phyloP scores from a whole-genome alignment of 768 basidiomycete genomes.

The Pisolithus marmoratus region DNA sequence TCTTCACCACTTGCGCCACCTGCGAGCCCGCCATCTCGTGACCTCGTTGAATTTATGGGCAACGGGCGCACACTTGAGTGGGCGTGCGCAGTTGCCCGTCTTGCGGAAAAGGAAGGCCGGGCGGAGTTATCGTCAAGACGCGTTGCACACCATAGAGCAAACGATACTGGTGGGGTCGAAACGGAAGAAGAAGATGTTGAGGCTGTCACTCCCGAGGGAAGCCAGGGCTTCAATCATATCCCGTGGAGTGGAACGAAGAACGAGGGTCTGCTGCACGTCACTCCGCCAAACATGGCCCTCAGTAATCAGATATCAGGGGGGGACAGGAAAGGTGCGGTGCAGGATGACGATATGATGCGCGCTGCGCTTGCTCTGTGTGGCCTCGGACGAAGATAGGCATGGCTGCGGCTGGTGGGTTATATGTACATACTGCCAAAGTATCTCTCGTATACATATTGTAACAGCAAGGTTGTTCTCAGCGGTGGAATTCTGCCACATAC shows the following conservation, averaged over 20 bases:
- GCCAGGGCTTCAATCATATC: slow-evolving; percentile 37
- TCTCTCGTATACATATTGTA: too few species aligned
- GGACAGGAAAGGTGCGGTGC: slow-evolving; percentile 16
- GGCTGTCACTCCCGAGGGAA: slow-evolving; percentile 58
- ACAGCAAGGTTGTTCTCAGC: too few species aligned
- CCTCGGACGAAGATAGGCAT: slow-evolving; percentile 26
- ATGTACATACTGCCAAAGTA: neutral
- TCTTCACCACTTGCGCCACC: slow-evolving; percentile 41
- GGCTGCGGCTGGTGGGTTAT: neutral
- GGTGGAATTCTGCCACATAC: too few species aligned
- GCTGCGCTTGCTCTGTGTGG: slow-evolving; percentile 60
- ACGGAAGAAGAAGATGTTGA: slow-evolving; percentile 66
- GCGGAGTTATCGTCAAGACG: slow-evolving; percentile 9
- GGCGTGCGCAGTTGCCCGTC: slow-evolving; percentile 39
- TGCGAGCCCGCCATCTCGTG: slow-evolving; percentile 26
- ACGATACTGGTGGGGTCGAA: slow-evolving; percentile 33
- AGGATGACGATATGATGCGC: slow-evolving; percentile 65
- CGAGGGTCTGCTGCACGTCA: neutral
- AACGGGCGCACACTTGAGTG: slow-evolving; percentile 25
- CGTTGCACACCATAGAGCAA: neutral
- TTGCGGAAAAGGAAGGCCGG: slow-evolving; percentile 39
- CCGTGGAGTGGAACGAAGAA: slow-evolving; percentile 27
- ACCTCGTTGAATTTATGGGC: slow-evolving; percentile 26
- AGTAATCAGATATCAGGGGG: neutral
- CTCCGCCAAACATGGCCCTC: neutral